These are phyloP conservation scores for Strigomonas culicis DNA, from an alignment of 208 protist species.

Conservation along the genomic window DNA sequence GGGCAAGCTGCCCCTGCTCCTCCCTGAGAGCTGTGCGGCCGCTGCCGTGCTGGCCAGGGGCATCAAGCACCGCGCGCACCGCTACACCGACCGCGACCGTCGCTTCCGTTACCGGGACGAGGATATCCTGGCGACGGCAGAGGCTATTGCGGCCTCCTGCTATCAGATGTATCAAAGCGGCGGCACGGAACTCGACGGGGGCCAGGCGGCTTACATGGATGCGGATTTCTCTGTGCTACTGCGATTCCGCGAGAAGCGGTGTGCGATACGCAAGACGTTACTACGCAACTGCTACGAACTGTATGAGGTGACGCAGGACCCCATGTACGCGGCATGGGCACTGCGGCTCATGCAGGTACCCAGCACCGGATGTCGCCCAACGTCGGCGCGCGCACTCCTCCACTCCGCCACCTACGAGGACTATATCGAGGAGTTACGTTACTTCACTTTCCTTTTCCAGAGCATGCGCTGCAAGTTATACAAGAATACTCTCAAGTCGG, in stretches of 20 bases:
- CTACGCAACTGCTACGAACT: conserved; percentile 37
- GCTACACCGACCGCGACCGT: conserved; percentile 2
- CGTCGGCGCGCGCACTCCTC: background rate
- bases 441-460: conserved; percentile 8
- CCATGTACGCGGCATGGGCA: conserved; percentile 44
- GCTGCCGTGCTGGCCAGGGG: conserved; percentile 23
- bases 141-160: conserved; percentile 45
- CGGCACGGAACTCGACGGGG: background rate
- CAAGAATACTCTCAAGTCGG: background rate
- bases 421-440: conserved; percentile 6
- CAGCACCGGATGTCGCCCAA: background rate
- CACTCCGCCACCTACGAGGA: background rate
- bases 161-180: conserved; percentile 25
- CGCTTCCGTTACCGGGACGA: conserved; percentile 14
- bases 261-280: conserved; percentile 5
- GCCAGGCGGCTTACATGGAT: background rate
- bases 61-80: conserved; percentile 25
- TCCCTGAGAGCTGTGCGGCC: conserved; percentile 22
- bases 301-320: conserved; percentile 31
- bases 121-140: conserved; percentile 18
- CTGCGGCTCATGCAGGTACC: conserved; percentile 4
- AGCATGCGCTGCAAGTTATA: conserved; percentile 16
- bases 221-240: conserved; percentile 13
- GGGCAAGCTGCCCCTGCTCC: conserved; percentile 14
- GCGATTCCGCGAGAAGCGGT: too few relatives aligned